phyloP scores from a whole-genome alignment of 352 stramenopile genomes.

The Phytophthora rubi region DNA sequence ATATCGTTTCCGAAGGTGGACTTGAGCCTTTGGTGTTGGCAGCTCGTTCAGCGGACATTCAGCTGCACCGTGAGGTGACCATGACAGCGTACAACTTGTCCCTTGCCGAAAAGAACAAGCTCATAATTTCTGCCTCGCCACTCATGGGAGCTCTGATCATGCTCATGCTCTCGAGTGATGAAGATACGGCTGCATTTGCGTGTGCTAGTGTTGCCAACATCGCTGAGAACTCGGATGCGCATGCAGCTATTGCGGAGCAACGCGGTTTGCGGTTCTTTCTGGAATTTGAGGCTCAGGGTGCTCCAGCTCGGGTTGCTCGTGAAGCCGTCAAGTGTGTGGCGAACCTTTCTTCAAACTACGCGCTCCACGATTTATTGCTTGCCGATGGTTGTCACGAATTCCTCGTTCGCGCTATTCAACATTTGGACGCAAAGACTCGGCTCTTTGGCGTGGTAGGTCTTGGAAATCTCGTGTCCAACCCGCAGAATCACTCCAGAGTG shows the following conservation, averaged over 20 bases:
- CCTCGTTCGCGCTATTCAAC: constrained; percentile 72
- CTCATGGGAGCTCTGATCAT: constrained; percentile 83
- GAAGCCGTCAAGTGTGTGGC: constrained; percentile 80
- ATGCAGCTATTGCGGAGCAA: constrained; percentile 78
- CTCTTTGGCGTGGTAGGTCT: constrained; percentile 91
- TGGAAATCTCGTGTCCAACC: constrained; percentile 91
- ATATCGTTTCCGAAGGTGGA: constrained; percentile 91
- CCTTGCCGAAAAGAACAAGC: constrained; percentile 96
- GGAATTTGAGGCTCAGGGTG: constrained; percentile 55
- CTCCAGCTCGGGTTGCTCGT: constrained; percentile 41
- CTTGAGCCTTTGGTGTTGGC: constrained; percentile 90
- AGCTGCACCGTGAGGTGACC: constrained; percentile 89
- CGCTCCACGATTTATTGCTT: constrained; percentile 86
- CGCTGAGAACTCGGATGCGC: constrained; percentile 91
- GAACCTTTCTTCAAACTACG: constrained; percentile 84
- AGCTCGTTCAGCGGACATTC: constrained; percentile 65
- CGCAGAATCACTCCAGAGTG: constrained; percentile 78
- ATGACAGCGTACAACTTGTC: constrained; percentile 93
- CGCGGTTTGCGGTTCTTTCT: constrained; percentile 83
- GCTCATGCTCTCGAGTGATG: constrained; percentile 86
- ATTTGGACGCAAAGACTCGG: constrained; percentile 67
- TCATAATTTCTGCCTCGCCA: constrained; percentile 88
- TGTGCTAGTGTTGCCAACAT: constrained; percentile 93
- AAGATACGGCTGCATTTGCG: constrained; percentile 68
- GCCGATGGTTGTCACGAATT: constrained; percentile 83